Conservation (phyloP, 2,329 filamentous ascomycete species). For the Calonectria fujianensis region DNA sequence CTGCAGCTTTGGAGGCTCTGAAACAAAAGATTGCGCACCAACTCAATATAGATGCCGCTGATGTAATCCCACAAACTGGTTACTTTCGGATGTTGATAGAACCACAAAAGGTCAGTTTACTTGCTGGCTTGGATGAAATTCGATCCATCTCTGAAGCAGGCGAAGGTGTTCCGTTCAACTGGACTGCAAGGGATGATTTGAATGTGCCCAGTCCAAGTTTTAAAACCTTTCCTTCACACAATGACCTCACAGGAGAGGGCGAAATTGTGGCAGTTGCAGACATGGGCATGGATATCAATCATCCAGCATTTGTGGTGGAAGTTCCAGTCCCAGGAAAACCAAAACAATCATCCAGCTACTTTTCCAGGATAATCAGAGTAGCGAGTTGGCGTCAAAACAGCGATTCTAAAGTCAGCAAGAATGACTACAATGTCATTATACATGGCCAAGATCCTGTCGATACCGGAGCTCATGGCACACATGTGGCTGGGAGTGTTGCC, state of each 20-base stretch:
- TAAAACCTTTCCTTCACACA: not conserved
- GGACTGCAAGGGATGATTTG: not conserved
- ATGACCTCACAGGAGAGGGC: not conserved
- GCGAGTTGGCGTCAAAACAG: not conserved
- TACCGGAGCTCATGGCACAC: not conserved
- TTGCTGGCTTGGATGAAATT: not conserved
- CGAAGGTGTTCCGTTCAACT: not conserved
- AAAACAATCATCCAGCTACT: too few relatives aligned
- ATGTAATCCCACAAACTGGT: not conserved
- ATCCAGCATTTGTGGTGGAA: not conserved
- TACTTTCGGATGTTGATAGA: not conserved
- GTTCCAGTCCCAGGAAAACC: too few relatives aligned
- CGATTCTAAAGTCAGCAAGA: too few relatives aligned
- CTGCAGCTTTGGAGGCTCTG: not conserved
- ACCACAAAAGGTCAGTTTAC: not conserved
- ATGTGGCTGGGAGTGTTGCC: not conserved
- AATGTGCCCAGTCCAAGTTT: not conserved
- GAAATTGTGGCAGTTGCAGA: not conserved
- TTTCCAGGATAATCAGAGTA: not conserved
- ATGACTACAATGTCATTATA: not conserved
- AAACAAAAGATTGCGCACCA: not conserved
- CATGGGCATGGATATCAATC: not conserved
- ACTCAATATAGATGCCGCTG: not conserved
- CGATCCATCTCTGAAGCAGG: not conserved
- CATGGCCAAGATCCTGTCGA: not conserved